phyloP scores from a whole-genome alignment of 2,329 filamentous ascomycete genomes.

The Aureobasidium pullulans region DNA sequence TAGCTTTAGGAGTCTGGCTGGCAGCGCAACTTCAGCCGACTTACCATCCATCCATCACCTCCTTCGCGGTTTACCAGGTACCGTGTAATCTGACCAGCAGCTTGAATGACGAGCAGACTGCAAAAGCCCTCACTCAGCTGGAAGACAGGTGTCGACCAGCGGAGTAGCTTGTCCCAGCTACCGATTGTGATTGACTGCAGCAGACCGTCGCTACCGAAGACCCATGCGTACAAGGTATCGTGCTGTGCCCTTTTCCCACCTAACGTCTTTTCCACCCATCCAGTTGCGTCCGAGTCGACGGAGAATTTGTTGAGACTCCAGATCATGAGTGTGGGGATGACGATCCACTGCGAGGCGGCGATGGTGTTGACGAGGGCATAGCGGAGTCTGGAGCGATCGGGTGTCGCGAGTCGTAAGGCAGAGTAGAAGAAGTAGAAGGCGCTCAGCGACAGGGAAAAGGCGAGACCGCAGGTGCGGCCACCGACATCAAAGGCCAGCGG shows the following conservation, averaged over 20 bases:
- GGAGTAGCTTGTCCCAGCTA: conserved; percentile 78
- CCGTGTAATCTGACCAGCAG: conserved; percentile 84
- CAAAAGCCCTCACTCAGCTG: conserved; percentile 95
- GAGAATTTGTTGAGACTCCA: conserved; percentile 96
- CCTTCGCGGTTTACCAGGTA: conserved; percentile 91
- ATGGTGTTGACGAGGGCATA: conserved; percentile 63
- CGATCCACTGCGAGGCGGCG: conserved; percentile 73
- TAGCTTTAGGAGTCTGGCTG: conserved; percentile 28
- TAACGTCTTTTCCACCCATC: conserved; percentile 78
- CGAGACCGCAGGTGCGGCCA: conserved; percentile 85
- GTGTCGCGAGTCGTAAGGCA: conserved; percentile 68
- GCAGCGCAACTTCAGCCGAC: conserved; percentile 26
- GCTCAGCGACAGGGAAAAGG: conserved; percentile 84
- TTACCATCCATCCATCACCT: conserved; percentile 93
- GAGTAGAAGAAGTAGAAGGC: conserved; percentile 89
- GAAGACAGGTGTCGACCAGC: conserved; percentile 89
- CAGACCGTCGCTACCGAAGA: conserved; percentile 79
- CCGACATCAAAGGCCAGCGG: conserved; percentile 97
- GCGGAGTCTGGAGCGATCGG: conserved; percentile 68
- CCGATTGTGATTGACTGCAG: conserved; percentile 74
- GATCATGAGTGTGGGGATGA: conserved; percentile 80
- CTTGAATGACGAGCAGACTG: conserved; percentile 90
- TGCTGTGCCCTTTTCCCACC: conserved; percentile 55
- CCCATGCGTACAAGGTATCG: conserved; percentile 69
- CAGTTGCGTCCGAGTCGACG: conserved; percentile 68